Evolutionary conservation across 768 basidiomycete species (phyloP), one percentile per base, ranked within the genome.

Genomic region (Kwoniella sp.): DNA sequence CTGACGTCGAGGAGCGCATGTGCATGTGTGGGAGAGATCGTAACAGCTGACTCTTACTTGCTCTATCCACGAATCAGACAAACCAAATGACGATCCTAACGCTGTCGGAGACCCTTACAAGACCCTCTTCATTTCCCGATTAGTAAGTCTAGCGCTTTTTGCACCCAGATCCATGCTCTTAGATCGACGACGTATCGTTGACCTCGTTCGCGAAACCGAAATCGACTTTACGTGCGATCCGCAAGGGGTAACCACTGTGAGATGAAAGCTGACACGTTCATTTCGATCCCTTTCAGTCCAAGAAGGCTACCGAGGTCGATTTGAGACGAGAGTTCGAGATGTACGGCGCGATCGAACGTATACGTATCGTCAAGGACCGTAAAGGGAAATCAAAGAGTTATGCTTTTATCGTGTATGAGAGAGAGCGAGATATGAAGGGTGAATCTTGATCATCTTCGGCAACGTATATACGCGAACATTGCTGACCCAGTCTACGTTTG

Each of bases 351-450:
- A 92, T 99, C 71, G 96, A 98, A 83, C 87, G 91, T 64, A 89
- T 98, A 70, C 86, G 93, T 67, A 91, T 99, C 59, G 94, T 97
- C 12, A 87, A 89, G 34, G 92, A 96, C 84, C 88, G 90, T 81
- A 93, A 93, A 76, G 87, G 85, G 55, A 90, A 92, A 63, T 87
- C 90, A 76, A 84, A 90, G 68, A 93, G 93, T 15, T 98, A 97
- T 80, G 95, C 95, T 23, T 99, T 99, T 82, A 86, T 99, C 68
- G 93, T 99, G 20, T 99, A 92, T 71, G 96, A 99, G 79, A 87
- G 96, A 30, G 96, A 98, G 82, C 87, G 94, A 64, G 96, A 99
- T 80, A 99, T 99, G 96, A 98, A 98, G 87, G 94, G 94, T 94
- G 69, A 65, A 79, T 58, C 51, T 22, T n/a, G 8, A 11, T 37